phyloP scores from a whole-genome alignment of 139 green algal species.

The Auxenochlorella protothecoides region DNA sequence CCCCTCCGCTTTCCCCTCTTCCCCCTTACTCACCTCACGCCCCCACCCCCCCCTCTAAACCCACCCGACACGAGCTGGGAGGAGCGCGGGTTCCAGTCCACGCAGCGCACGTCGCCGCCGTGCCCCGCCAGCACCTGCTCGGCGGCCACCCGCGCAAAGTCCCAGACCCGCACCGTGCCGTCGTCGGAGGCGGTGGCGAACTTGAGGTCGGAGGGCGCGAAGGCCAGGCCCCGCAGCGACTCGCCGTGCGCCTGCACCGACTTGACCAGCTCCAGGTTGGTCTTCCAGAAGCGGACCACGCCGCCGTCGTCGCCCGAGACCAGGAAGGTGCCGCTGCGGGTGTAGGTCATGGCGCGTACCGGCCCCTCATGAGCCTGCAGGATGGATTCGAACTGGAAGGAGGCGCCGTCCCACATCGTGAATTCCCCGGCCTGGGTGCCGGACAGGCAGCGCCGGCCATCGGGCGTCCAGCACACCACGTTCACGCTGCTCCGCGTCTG shows the following conservation, averaged over 20 bases:
- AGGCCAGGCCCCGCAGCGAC: slow-evolving; percentile 44
- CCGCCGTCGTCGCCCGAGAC: slow-evolving; percentile 67
- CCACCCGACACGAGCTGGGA: slow-evolving; percentile 57
- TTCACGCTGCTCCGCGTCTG: slow-evolving; percentile 59
- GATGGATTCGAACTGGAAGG: slow-evolving; percentile 82
- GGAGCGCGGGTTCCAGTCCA: slow-evolving; percentile 83
- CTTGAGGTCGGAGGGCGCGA: slow-evolving; percentile 72
- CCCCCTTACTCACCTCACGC: neutral
- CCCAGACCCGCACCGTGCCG: slow-evolving; percentile 68
- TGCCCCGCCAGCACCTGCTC: slow-evolving; percentile 65
- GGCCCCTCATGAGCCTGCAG: slow-evolving; percentile 65
- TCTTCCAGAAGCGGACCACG: slow-evolving; percentile 62
- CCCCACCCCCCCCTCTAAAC: no score
- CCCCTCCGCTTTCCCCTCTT: no score
- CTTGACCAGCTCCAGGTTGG: slow-evolving; percentile 56
- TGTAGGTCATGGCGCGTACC: slow-evolving; percentile 56
- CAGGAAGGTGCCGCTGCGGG: slow-evolving; percentile 66
- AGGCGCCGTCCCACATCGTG: slow-evolving; percentile 72
- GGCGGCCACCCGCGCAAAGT: slow-evolving; percentile 43
- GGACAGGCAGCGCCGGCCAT: slow-evolving; percentile 74
- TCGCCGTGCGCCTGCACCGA: slow-evolving; percentile 54
- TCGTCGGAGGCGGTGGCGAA: slow-evolving; percentile 81
- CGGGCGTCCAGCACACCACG: slow-evolving; percentile 68
- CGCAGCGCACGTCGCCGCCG: slow-evolving; percentile 79
- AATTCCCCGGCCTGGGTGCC: slow-evolving; percentile 79